Conservation (phyloP, 257 asterid genomes). For the Ilex asprella region DNA sequence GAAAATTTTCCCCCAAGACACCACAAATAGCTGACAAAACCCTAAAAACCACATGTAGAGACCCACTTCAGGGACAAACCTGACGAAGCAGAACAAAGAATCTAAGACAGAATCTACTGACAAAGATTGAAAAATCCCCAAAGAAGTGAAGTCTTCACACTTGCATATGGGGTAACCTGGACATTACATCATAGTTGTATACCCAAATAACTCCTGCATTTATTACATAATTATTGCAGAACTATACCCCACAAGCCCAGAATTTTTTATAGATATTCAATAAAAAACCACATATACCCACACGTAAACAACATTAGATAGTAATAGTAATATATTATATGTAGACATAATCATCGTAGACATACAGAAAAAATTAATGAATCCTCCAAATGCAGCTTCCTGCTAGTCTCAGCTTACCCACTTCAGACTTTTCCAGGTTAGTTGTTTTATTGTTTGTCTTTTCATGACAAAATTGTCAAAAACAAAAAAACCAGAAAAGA, state of each 20-base stretch:
- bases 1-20: neutral
- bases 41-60: neutral
- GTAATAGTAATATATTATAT: too few species aligned
- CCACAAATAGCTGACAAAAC: neutral
- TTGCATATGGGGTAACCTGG: slow-evolving; percentile 12
- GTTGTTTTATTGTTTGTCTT: too few species aligned
- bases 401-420: too few species aligned
- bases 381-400: too few species aligned
- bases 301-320: too few species aligned
- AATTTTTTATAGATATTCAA: neutral
- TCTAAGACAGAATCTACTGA: slow-evolving; percentile 7
- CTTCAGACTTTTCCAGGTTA: too few species aligned
- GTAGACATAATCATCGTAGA: too few species aligned
- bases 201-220: slow-evolving; percentile 12
- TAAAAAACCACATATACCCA: slow-evolving; percentile 2
- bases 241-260: neutral
- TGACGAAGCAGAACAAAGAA: neutral
- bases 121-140: slow-evolving; percentile 3
- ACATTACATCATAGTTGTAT: slow-evolving; percentile 1
- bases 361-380: too few species aligned
- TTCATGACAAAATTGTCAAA: too few species aligned
- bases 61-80: slow-evolving; percentile 5
- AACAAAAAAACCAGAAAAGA: too few species aligned
- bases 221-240: slow-evolving; percentile 1
- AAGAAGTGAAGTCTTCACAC: neutral